Evolutionary conservation across 768 basidiomycete genomes (phyloP).

Genomic region (Mycena crocata): DNA sequence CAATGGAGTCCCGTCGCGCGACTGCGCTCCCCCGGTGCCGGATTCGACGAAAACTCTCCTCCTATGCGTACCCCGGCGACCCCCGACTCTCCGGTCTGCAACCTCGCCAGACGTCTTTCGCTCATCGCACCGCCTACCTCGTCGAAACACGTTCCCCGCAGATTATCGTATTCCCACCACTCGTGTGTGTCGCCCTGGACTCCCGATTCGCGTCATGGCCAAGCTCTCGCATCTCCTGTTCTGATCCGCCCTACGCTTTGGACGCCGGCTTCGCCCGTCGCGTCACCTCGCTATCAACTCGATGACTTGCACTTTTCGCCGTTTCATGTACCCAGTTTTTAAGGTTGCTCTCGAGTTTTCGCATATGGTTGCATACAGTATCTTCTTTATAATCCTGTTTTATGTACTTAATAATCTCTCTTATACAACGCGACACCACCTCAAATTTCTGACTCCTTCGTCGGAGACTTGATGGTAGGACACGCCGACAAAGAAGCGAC

Average conservation of each 20-base stretch:
- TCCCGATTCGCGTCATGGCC: constrained; percentile 17
- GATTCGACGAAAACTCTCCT: constrained; percentile 23
- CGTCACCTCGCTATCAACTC: constrained; percentile 28
- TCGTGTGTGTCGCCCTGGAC: constrained; percentile 20
- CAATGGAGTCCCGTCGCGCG: constrained; percentile 20
- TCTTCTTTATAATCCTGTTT: no score
- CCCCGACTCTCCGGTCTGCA: constrained; percentile 26
- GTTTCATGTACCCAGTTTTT: constrained; percentile 26
- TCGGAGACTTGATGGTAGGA: no score
- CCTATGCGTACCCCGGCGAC: constrained; percentile 9
- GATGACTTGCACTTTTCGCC: constrained; percentile 32
- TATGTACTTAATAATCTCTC: no score
- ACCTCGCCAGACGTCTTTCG: constrained; percentile 28
- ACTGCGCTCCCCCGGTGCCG: constrained; percentile 5
- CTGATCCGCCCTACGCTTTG: constrained; percentile 27
- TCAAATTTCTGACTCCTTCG: no score
- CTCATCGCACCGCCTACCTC: constrained; percentile 16
- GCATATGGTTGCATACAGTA: neutral
- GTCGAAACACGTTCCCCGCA: constrained; percentile 18
- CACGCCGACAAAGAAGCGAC: no score
- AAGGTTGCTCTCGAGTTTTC: neutral
- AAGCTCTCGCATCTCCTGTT: constrained; percentile 32
- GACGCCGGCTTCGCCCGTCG: constrained; percentile 17
- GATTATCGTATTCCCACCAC: constrained; percentile 32
- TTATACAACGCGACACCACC: no score